These are phyloP conservation scores for Clathrus columnatus DNA, from an alignment of 768 basidiomycete genomes.

Conservation along the genomic window DNA sequence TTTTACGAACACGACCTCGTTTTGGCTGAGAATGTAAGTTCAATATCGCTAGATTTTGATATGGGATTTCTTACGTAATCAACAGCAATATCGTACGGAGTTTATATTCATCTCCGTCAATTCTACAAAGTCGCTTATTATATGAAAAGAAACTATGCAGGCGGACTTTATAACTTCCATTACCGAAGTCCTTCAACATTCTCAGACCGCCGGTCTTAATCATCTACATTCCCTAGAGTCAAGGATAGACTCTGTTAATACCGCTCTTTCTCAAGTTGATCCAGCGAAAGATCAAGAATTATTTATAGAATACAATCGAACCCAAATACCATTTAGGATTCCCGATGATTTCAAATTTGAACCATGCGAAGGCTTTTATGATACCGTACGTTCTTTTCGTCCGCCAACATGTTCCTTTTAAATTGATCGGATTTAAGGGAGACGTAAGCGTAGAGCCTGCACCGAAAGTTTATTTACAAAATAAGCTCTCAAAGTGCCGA, in stretches of 20 bases:
- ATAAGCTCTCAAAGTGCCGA: constrained; percentile 54
- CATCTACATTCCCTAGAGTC: constrained; percentile 54
- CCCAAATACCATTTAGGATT: constrained; percentile 42
- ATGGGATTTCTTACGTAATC: constrained; percentile 11
- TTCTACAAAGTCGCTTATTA: background rate
- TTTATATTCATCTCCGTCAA: background rate
- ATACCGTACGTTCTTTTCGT: constrained; percentile 42
- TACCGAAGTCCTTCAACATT: constrained; percentile 43
- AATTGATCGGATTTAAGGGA: constrained; percentile 27
- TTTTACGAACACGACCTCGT: constrained; percentile 68
- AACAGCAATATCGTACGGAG: constrained; percentile 62
- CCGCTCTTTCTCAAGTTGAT: constrained; percentile 43
- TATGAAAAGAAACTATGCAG: constrained; percentile 55
- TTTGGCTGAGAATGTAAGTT: constrained; percentile 59
- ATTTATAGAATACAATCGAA: constrained; percentile 63
- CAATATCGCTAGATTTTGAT: constrained; percentile 4
- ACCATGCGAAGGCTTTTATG: constrained; percentile 65
- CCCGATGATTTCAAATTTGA: constrained; percentile 70
- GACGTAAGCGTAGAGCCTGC: constrained; percentile 57
- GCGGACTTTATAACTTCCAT: constrained; percentile 50
- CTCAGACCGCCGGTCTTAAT: constrained; percentile 47
- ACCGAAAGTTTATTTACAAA: constrained; percentile 75
- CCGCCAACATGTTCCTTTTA: constrained; percentile 1
- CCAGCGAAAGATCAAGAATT: constrained; percentile 55
- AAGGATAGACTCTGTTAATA: constrained; percentile 38